A percentile compares a stretch with the other conserved stretches of the same genome.
phyloP scores from a whole-genome alignment of 805 yeast genomes.

The Pichia gijzeniarum region DNA sequence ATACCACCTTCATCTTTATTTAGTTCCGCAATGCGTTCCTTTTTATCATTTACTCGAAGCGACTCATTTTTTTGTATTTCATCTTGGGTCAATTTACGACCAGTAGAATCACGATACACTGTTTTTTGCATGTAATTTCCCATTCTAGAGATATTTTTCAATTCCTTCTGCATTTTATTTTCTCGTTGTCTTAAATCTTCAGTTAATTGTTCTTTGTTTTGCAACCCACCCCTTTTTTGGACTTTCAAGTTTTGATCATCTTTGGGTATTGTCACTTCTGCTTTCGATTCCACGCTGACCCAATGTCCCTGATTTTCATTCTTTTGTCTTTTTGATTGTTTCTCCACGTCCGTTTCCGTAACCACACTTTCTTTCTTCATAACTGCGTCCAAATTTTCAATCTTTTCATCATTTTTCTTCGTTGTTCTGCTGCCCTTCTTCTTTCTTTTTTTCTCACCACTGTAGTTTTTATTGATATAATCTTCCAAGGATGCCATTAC shows the following conservation, averaged over 20 bases:
- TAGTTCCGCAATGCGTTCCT: conserved; percentile 19
- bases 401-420: neutral
- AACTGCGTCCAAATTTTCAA: too few relatives aligned
- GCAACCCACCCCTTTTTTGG: conserved; percentile 33
- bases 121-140: conserved; percentile 28
- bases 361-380: too few relatives aligned
- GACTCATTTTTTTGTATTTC: conserved; percentile 12
- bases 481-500: conserved; percentile 10
- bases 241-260: neutral
- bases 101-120: conserved; percentile 56
- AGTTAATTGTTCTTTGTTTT: conserved; percentile 39
- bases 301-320: neutral
- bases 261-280: neutral
- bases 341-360: conserved; percentile 4
- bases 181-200: conserved; percentile 25
- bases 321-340: neutral
- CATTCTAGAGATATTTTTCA: conserved; percentile 16
- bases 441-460: conserved; percentile 3
- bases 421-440: conserved; percentile 4
- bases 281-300: neutral
- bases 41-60: conserved; percentile 21
- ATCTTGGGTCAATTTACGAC: conserved; percentile 30
- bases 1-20: conserved; percentile 37
- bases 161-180: conserved; percentile 25
- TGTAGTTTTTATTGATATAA: conserved; percentile 11